Evolutionary conservation across 176 grass and related monocot species (phyloP).

Genomic region (Zoysia japonica): DNA sequence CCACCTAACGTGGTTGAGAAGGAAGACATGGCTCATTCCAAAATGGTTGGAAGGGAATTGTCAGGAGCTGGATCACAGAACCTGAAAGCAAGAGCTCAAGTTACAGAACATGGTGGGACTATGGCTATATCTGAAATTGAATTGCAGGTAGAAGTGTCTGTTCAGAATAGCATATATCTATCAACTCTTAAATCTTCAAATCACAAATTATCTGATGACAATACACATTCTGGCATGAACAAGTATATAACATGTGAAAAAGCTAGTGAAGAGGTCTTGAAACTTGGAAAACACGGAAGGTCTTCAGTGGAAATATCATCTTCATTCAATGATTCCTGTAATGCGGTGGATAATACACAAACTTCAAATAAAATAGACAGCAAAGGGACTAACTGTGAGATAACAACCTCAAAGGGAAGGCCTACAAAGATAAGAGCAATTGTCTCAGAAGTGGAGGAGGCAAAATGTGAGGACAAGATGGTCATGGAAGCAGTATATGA

Average conservation of each 20-base stretch:
- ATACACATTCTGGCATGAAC: too few relatives aligned
- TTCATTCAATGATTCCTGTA: too few relatives aligned
- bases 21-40: background rate
- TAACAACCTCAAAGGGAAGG: constrained; percentile 26
- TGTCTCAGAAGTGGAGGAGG: constrained; percentile 25
- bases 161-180: too few relatives aligned
- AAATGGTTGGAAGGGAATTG: constrained; percentile 11
- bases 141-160: too few relatives aligned
- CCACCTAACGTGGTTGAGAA: constrained; percentile 12
- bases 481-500: background rate
- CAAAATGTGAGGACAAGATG: constrained; percentile 14
- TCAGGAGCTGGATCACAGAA: background rate
- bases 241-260: too few relatives aligned
- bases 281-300: too few relatives aligned
- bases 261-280: too few relatives aligned
- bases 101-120: background rate
- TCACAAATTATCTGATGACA: too few relatives aligned
- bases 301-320: too few relatives aligned
- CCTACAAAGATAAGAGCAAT: constrained; percentile 40
- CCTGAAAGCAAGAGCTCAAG: background rate
- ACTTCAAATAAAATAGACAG: background rate
- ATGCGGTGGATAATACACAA: too few relatives aligned
- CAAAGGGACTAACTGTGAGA: constrained; percentile 1
- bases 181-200: too few relatives aligned
- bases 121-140: background rate